Base-by-base conservation (phyloP, 2,329 filamentous ascomycete species). In the Beauveria caledonica region DNA sequence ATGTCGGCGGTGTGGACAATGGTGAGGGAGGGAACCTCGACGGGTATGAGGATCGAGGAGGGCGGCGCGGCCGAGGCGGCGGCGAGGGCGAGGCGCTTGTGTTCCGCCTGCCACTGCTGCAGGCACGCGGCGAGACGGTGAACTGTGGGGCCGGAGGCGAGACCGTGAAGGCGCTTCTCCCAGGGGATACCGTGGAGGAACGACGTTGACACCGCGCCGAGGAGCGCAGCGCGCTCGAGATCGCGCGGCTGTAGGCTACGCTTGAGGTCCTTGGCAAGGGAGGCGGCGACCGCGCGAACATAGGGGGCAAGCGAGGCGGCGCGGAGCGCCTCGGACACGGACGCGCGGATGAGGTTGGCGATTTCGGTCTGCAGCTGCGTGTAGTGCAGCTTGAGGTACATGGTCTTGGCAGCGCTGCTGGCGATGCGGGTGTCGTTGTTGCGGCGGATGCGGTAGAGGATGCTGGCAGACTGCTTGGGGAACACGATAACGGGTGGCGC, bases 1-100 rank as follows among this genome's bases (percentile, higher is more conserved):
- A 93, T 80, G 57, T 88, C 85, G 3, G 88, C 87, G 0, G 89
- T 95, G 72, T 96, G 89, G 0, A 97, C 83, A 21, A 96, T 84
- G 52, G 90, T 85, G 2, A 96, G 80, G 1, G 88, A 86, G 0
- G 93, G 93, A 1, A 99, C 85, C 62, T 96, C 91, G 15, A 99
- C 92, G 0, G 92, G 90, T 58, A 99, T 95, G 33, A 88, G 78
- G 66, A 99, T 92, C 11, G 33, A 36, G 13, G 85, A 86, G 81
- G 81, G 63, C 72, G 78, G 65, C 21, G 81, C 76, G n/a, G 58
- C 53, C 5, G 64, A 63, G 55, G 67, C 62, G 1, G 62, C 50
- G 46, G 56, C 63, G 0, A 76, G 62, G 2, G 64, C 39, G 13
- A 77, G 60, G 6, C 60, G 66, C 13, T 67, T 62, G 27, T 73